Evolutionary conservation across 2,329 filamentous ascomycete genomes (phyloP), one percentile per base, ranked within the genome.

Genomic region (Coniochaeta sp.): DNA sequence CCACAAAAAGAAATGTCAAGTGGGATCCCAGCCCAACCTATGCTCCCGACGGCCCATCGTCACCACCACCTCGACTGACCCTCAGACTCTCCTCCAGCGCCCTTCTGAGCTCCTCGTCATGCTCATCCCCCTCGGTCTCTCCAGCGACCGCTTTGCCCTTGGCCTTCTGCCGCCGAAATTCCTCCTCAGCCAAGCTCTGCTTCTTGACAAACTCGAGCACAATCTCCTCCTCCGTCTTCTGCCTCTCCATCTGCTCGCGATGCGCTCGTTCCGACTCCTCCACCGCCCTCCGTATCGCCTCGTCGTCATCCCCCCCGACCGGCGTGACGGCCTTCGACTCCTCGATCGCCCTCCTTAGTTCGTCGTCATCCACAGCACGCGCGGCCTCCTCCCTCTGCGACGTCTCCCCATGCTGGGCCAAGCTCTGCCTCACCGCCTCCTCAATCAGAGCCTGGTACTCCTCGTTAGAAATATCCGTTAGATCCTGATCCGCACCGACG

Each of bases 201-300:
- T 86, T 89, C 78, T 88, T 89, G 44, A 91, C 81, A 71, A 90
- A 91, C 67, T 91, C 88, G 69, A 93, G 72, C 9, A 92, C 83
- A 61, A 89, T 85, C 60, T 91, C 84, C 69, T 93, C 89, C 68
- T 92, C 89, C 0, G 79, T 83, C 67, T 72, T 70, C 38, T 77
- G 73, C 4, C 76, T 73, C 50, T 74, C 72, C 64, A 78, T 66
- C 59, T 81, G 72, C 36, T 77, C 71, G 58, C 72, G 71, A 26
- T 82, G 79, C 14, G 73, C 76, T 8, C 73, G 72, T 64, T 77
- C 75, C 0, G 78, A 81, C 58, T 77, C 78, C 56, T 77, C 76
- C 38, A 85, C 73, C 1, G 77, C 81, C 11, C 72, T 76, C 43
- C 75, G 72, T 3, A 85, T 66, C 58, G 80, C 72, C 55, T 77